Evolutionary conservation across 2,329 filamentous ascomycete genomes (phyloP).

Genomic region (Phialophora verrucosa): DNA sequence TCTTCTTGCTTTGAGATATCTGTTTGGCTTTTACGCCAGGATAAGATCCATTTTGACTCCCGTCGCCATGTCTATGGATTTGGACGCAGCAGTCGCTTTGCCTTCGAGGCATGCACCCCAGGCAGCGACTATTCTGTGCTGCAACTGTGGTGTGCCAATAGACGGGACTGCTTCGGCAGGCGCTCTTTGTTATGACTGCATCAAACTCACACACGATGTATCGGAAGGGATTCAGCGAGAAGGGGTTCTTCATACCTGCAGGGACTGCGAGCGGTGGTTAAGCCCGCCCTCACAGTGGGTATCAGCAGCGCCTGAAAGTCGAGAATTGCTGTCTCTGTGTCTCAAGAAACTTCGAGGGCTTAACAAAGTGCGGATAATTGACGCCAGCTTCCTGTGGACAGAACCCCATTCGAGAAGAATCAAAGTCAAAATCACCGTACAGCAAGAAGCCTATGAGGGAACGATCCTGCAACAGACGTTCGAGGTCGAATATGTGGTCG

Average conservation of each 20-base stretch:
- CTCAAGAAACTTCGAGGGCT: conserved; percentile 85
- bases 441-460: conserved; percentile 70
- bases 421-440: conserved; percentile 94
- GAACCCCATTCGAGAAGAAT: conserved; percentile 93
- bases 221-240: conserved; percentile 90
- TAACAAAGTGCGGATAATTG: conserved; percentile 89
- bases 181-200: conserved; percentile 92
- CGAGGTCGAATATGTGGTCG: conserved; percentile 89
- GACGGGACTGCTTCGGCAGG: conserved; percentile 86
- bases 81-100: conserved; percentile 61
- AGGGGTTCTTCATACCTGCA: conserved; percentile 86
- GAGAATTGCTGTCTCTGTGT: conserved; percentile 90
- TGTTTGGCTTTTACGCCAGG: neutral
- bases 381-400: conserved; percentile 97
- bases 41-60: neutral
- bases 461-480: conserved; percentile 88
- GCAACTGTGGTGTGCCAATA: conserved; percentile 95
- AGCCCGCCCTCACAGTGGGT: conserved; percentile 87
- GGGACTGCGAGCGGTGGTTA: conserved; percentile 93
- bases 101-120: conserved; percentile 35
- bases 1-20: neutral
- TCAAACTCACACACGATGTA: conserved; percentile 93
- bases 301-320: conserved; percentile 80
- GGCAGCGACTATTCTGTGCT: conserved; percentile 81
- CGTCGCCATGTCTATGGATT: conserved; percentile 62